phyloP scores from a whole-genome alignment of 768 basidiomycete genomes.

The Podaxis sp. region DNA sequence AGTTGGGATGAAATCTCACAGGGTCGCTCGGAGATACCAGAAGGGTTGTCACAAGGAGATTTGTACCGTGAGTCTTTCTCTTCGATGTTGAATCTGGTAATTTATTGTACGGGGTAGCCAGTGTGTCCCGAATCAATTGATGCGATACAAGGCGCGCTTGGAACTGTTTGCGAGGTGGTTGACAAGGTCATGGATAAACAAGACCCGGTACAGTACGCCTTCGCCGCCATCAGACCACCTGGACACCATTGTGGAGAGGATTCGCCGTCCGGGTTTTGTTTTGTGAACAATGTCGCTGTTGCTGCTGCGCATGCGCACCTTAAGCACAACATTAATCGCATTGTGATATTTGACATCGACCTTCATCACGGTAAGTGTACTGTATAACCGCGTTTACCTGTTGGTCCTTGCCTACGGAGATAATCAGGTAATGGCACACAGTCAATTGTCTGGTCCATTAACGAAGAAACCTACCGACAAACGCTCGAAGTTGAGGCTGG shows the following conservation, averaged over 20 bases:
- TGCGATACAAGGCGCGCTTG: conserved; percentile 80
- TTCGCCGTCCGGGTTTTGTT: conserved; percentile 90
- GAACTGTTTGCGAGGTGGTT: conserved; percentile 86
- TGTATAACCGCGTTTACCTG: not conserved
- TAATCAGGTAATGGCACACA: conserved; percentile 91
- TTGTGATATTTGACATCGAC: conserved; percentile 91
- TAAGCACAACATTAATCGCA: conserved; percentile 70
- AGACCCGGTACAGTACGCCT: conserved; percentile 46
- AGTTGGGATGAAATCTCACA: conserved; percentile 60
- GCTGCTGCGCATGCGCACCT: conserved; percentile 91
- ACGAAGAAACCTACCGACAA: conserved; percentile 79
- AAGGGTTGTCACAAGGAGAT: conserved; percentile 71
- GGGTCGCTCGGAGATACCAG: conserved; percentile 76
- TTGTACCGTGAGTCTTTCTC: conserved; percentile 64
- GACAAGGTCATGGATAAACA: conserved; percentile 51
- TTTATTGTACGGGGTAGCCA: conserved; percentile 25
- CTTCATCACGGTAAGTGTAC: conserved; percentile 72
- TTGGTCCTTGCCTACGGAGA: not conserved
- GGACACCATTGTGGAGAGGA: conserved; percentile 96
- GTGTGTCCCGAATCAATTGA: conserved; percentile 78
- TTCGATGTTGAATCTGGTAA: conserved; percentile 1
- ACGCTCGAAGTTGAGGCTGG: conserved; percentile 56
- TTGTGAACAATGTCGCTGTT: conserved; percentile 90
- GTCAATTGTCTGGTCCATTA: conserved; percentile 87
- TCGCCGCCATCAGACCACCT: conserved; percentile 86